Conservation (phyloP, 805 yeast species). For the Henningerozyma blattae region DNA sequence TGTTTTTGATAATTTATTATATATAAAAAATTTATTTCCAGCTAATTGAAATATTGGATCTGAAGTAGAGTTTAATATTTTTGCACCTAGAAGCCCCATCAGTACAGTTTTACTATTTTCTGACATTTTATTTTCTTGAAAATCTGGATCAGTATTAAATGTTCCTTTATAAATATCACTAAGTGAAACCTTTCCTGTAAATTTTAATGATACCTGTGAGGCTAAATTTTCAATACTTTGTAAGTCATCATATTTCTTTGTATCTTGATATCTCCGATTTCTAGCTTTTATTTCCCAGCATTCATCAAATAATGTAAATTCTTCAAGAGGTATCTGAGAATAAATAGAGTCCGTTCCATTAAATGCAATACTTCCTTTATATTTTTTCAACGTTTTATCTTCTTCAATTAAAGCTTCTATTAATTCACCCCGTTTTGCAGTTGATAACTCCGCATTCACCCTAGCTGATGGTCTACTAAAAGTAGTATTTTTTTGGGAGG, state of each 20-base stretch:
- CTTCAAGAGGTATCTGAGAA: slow-evolving; percentile 15
- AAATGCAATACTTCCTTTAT: slow-evolving; percentile 12
- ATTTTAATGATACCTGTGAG: slow-evolving; percentile 10
- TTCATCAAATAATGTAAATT: slow-evolving; percentile 14
- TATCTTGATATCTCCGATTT: too few relatives aligned
- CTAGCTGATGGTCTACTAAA: slow-evolving; percentile 1
- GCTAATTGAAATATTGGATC: slow-evolving; percentile 12
- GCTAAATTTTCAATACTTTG: too few relatives aligned
- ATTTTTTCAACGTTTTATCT: slow-evolving; percentile 11
- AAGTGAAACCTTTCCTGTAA: slow-evolving; percentile 8
- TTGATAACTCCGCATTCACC: slow-evolving; percentile 5
- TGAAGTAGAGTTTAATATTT: slow-evolving; percentile 5
- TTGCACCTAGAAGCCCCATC: slow-evolving; percentile 11
- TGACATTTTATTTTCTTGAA: slow-evolving; percentile 13
- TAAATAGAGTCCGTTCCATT: slow-evolving; percentile 15
- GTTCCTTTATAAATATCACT: slow-evolving; percentile 12
- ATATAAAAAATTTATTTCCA: slow-evolving; percentile 15
- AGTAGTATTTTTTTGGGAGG: slow-evolving; percentile 1
- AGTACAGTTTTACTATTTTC: slow-evolving; percentile 8
- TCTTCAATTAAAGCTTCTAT: slow-evolving; percentile 11
- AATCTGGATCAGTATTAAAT: slow-evolving; percentile 6
- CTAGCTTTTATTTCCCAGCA: slow-evolving; percentile 14
- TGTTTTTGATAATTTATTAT: slow-evolving; percentile 6
- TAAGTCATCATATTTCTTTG: slow-evolving; percentile 3
- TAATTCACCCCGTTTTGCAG: slow-evolving; percentile 11